Percentiles rank a stretch among this genome's conserved stretches.
phyloP scores from a whole-genome alignment of 1,284 basidiomycete genomes.

The Cutaneotrichosporon cavernicola region DNA sequence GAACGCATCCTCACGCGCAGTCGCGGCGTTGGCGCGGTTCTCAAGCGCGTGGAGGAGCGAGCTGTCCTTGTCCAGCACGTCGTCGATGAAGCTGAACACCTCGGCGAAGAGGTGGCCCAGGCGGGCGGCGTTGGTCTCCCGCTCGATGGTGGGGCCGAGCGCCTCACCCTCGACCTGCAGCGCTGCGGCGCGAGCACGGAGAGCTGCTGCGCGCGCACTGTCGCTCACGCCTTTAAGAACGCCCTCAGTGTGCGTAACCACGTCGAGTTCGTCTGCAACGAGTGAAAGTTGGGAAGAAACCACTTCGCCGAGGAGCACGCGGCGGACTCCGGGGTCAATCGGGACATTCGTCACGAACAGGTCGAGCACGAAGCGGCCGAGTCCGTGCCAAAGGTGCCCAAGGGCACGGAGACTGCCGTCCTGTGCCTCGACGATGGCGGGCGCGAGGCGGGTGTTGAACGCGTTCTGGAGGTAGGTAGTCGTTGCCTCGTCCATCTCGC shows the following conservation, averaged over 20 bases:
- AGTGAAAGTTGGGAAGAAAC: conserved; percentile 57
- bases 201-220: conserved; percentile 56
- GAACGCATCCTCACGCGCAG: conserved; percentile 50
- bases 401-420: conserved; percentile 20
- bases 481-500: conserved; percentile 10
- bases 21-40: conserved; percentile 30
- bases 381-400: conserved; percentile 62
- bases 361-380: conserved; percentile 55
- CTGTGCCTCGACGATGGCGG: conserved; percentile 15
- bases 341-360: conserved; percentile 83
- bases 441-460: conserved; percentile 20
- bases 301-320: conserved; percentile 60
- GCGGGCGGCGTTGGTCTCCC: conserved; percentile 59
- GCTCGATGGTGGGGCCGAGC: conserved; percentile 45
- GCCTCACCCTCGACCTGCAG: conserved; percentile 38
- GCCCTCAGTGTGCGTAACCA: conserved; percentile 63
- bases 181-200: conserved; percentile 17
- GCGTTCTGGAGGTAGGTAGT: conserved; percentile 19
- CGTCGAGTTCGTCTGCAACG: conserved; percentile 60
- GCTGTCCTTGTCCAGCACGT: conserved; percentile 42
- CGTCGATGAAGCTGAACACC: conserved; percentile 63
- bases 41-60: conserved; percentile 41
- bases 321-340: conserved; percentile 78
- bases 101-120: conserved; percentile 81
- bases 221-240: conserved; percentile 63